Conservation (phyloP, 176 grass and related monocot genomes). For the Poa pratensis region DNA sequence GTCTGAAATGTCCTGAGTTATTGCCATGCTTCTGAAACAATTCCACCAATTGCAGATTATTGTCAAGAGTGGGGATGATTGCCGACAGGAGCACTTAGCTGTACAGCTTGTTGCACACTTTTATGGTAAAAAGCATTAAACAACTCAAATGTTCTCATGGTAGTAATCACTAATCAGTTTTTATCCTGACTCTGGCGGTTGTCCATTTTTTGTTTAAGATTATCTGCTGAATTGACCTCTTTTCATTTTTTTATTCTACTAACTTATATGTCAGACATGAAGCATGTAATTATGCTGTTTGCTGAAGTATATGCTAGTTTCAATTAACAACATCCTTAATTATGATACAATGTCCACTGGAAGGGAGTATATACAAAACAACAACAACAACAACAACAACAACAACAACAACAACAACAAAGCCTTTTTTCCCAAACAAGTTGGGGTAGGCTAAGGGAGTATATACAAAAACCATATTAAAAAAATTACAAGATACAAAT, state of each 20-base stretch:
- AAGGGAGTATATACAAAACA: not conserved
- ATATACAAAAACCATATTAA: not conserved
- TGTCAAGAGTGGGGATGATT: conserved; percentile 99
- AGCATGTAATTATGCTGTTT: conserved; percentile 13
- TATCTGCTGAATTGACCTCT: not conserved
- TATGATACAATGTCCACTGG: conserved; percentile 16
- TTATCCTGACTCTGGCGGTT: not conserved
- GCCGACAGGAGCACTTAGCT: conserved; percentile 95
- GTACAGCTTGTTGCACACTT: conserved; percentile 99
- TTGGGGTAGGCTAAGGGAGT: too few species aligned
- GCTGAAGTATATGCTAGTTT: not conserved
- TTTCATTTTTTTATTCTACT: not conserved
- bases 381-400: too few species aligned
- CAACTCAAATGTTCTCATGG: not conserved
- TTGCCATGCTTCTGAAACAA: conserved; percentile 24
- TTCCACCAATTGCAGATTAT: conserved; percentile 66
- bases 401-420: too few species aligned
- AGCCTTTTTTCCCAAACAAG: too few species aligned
- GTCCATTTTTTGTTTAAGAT: not conserved
- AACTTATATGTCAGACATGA: not conserved
- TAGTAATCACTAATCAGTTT: not conserved
- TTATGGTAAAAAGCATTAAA: conserved; percentile 63
- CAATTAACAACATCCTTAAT: not conserved
- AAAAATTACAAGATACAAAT: not conserved
- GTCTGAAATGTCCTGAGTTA: conserved; percentile 26